Evolutionary conservation across 192 early-diverging fungal species (phyloP), one percentile per base, ranked within the genome.

Genomic region (Helicostylum pulchrum): DNA sequence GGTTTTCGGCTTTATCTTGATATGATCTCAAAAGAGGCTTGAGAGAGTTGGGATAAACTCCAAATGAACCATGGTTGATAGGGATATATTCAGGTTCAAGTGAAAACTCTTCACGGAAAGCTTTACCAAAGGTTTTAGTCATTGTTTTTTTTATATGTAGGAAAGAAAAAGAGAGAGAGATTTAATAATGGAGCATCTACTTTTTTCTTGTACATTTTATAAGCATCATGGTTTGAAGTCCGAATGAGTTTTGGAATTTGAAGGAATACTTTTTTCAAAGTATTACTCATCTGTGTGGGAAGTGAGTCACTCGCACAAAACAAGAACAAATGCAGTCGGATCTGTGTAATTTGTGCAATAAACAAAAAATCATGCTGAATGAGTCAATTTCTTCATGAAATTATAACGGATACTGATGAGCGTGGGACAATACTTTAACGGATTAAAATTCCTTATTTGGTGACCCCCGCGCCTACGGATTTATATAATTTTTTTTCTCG

Each of bases 31-130:
- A 62, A 12, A 31, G 58, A 26, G 53, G 60, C 20, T 52, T 26
- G 15, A 85, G 71, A 0, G 3, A 19, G 4, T 57, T 34, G n/a
- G 64, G 81, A 32, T 65, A 65, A 2, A 53, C 68, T 65, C 86
- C 87, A 56, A 64, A 88, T 14, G 87, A 88, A 14, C 87, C 87
- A 48, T 88, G 80, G 70, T 88, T 88, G 36, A 76, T 58, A 17
- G 82, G 75, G 23, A 77, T 75, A 20, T 65, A 83, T 10, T 68
- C 65, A 10, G 71, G 55, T 4, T 77, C 79, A 44, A 86, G 68
- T 21, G 76, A 53, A 59, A 86, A 86, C 43, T 78, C 61, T 32
- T 66, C 53, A n/a, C 76, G 69, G 46, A 73, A 61, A 42, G 66
- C 39, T 62, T 72, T 74, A 50, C 80, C 80, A 59, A 82, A 79